A percentile compares a stretch with the other conserved stretches of the same genome.
Evolutionary conservation across 768 basidiomycete species (phyloP).

Genomic region (Royoungia palumana): DNA sequence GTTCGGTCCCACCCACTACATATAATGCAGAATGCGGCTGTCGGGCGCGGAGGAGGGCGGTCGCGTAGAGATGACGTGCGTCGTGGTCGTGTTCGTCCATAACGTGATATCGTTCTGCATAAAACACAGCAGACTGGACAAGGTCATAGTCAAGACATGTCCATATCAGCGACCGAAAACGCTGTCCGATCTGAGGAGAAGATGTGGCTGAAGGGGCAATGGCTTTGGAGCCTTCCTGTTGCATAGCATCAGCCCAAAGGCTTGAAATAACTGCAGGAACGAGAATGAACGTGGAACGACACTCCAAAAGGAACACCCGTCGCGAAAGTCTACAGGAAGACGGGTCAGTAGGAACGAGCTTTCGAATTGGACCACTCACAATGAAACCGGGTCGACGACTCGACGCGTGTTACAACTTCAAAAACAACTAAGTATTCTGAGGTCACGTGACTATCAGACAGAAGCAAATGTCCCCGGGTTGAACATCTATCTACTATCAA

Average conservation of each 20-base stretch:
- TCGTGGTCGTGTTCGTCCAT: slow-evolving; percentile 72
- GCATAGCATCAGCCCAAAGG: slow-evolving; percentile 47
- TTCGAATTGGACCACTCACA: slow-evolving; percentile 18
- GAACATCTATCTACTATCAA: background rate
- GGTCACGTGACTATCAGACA: slow-evolving; percentile 29
- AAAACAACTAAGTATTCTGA: slow-evolving; percentile 19
- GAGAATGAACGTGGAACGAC: slow-evolving; percentile 14
- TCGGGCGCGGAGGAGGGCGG: slow-evolving; percentile 62
- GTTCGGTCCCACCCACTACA: slow-evolving; percentile 61
- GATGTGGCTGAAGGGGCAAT: slow-evolving; percentile 36
- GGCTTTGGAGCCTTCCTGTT: slow-evolving; percentile 44
- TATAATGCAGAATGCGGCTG: slow-evolving; percentile 74
- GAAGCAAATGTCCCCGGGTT: background rate
- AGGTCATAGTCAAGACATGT: slow-evolving; percentile 81
- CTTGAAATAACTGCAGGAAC: slow-evolving; percentile 25
- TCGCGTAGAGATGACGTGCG: slow-evolving; percentile 82
- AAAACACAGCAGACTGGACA: slow-evolving; percentile 78
- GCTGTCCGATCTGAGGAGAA: slow-evolving; percentile 59
- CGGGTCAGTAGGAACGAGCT: slow-evolving; percentile 13
- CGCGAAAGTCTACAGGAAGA: slow-evolving; percentile 6
- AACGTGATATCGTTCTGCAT: slow-evolving; percentile 80
- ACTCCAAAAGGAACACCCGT: slow-evolving; percentile 8
- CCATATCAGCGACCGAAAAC: slow-evolving; percentile 75
- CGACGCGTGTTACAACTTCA: slow-evolving; percentile 20
- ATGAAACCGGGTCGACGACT: slow-evolving; percentile 9